Percentiles rank a stretch among this genome's conserved stretches.
phyloP scores from a whole-genome alignment of 805 yeast species.

The Candida fluviatilis region DNA sequence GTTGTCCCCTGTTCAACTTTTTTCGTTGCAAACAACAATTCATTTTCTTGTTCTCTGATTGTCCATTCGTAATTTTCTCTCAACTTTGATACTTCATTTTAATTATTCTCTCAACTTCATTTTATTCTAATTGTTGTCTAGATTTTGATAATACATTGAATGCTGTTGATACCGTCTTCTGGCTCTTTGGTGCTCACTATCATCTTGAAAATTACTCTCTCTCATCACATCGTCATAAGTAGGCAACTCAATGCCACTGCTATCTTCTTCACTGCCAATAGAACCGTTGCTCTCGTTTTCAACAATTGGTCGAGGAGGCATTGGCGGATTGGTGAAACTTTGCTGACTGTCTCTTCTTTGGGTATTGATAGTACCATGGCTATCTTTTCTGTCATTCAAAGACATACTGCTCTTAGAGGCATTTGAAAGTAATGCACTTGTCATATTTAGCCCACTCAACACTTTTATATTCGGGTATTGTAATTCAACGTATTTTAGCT shows the following conservation, averaged over 20 bases:
- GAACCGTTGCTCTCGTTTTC: conserved; percentile 1
- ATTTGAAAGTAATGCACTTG: conserved; percentile 20
- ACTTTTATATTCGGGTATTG: conserved; percentile 28
- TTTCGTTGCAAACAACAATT: too few relatives aligned
- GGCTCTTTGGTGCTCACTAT: conserved; percentile 29
- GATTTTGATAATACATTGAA: conserved; percentile 20
- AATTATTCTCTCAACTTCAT: too few relatives aligned
- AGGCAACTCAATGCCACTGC: conserved; percentile 16
- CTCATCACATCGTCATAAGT: conserved; percentile 36
- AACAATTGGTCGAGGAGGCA: conserved; percentile 3
- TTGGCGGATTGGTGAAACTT: conserved; percentile 1
- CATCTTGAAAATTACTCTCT: conserved; percentile 26
- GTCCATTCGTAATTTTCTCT: too few relatives aligned
- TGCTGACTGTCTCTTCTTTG: conserved; percentile 2
- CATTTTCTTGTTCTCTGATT: too few relatives aligned
- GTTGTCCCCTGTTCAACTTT: too few relatives aligned
- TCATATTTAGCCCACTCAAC: conserved; percentile 28
- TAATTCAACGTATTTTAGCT: conserved; percentile 27
- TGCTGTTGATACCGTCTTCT: conserved; percentile 31
- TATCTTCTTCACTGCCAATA: not conserved
- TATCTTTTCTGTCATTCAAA: not conserved
- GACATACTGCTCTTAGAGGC: conserved; percentile 14
- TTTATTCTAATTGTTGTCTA: too few relatives aligned
- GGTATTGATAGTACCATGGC: not conserved
- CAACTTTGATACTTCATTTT: too few relatives aligned